phyloP scores from a whole-genome alignment of 805 yeast species.

The Ogataea polymorpha region DNA sequence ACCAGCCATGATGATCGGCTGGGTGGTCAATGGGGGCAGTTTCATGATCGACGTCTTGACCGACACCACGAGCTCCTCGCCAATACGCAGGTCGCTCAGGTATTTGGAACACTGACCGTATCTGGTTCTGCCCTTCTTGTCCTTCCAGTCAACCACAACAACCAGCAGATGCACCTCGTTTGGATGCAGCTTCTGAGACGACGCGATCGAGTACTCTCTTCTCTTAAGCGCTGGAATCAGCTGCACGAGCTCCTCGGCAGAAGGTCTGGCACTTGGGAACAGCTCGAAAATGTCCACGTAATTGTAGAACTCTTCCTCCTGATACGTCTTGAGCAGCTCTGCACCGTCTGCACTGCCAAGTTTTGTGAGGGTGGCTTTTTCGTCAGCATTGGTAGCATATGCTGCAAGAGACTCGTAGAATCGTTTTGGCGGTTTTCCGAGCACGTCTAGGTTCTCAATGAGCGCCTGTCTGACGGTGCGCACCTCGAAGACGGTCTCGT shows the following conservation, averaged over 20 bases:
- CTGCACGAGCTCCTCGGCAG: conserved; percentile 62
- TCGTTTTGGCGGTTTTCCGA: conserved; percentile 94
- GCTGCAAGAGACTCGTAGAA: conserved; percentile 81
- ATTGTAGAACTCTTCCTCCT: conserved; percentile 78
- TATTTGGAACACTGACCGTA: conserved; percentile 94
- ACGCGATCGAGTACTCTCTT: conserved; percentile 96
- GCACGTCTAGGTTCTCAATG: conserved; percentile 76
- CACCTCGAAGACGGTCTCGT: conserved; percentile 54
- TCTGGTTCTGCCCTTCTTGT: conserved; percentile 78
- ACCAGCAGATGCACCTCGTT: conserved; percentile 86
- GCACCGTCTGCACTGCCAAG: conserved; percentile 81
- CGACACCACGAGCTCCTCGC: conserved; percentile 85
- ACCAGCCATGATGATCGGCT: conserved; percentile 95
- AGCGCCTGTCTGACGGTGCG: conserved; percentile 82
- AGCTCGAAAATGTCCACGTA: conserved; percentile 79
- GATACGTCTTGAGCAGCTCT: conserved; percentile 74
- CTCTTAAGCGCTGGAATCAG: conserved; percentile 86
- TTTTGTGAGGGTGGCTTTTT: conserved; percentile 57
- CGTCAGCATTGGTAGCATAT: conserved; percentile 66
- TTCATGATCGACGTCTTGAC: conserved; percentile 98
- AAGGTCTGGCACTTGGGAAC: conserved; percentile 80
- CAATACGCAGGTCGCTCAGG: conserved; percentile 73
- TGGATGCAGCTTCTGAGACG: conserved; percentile 89
- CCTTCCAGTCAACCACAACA: conserved; percentile 96
- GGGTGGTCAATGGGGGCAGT: conserved; percentile 79